Evolutionary conservation across 2,329 filamentous ascomycete species (phyloP), one percentile per base, ranked within the genome.

Genomic region (Aspergillus sp.): DNA sequence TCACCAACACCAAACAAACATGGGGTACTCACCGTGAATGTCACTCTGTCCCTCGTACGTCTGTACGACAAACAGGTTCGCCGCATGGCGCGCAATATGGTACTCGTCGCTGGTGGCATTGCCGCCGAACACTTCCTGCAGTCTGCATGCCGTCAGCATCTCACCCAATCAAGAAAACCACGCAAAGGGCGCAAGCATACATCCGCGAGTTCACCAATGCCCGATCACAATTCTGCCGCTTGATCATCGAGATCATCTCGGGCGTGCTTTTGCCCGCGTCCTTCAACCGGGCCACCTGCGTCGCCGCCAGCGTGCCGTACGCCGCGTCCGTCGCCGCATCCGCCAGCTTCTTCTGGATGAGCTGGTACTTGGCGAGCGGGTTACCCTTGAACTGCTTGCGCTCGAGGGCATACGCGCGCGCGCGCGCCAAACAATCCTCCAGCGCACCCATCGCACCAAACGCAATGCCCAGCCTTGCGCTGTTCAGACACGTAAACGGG

Each of bases 71-170:
- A 95, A 99, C 58, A 99, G 73, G 71, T 99, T 99, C 51, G 93
- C 87, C 53, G 96, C 94, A 76, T 97, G 94, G 58, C 94, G 84
- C 14, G 90, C 94, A 66, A 99, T 96, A 56, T 86, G 85, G 67
- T 97, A 99, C 76, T 99, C 94, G 65, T 99, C 94, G 66, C 91
- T 96, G 46, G 94, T 90, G n/a, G 94, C 94, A 68, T 99, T 99
- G 26, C 94, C 94, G 52, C 94, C 94, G 75, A 99, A 96, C 19
- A 99, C 83, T 76, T 99, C 94, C 73, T 99, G 94, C 55, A 99
- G 77, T 55, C 82, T 85, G 53, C 45, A 19, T 4, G 6, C 35
- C 13, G 35, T 38, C 35, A 38, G 35, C 35, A 38, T 38, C 26
- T 2, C 26, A 8, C 26, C 35, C 14, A 38, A 38, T 17, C 14